Conservation (phyloP, 345 rosid genomes). For the Eucalyptus curtisii region DNA sequence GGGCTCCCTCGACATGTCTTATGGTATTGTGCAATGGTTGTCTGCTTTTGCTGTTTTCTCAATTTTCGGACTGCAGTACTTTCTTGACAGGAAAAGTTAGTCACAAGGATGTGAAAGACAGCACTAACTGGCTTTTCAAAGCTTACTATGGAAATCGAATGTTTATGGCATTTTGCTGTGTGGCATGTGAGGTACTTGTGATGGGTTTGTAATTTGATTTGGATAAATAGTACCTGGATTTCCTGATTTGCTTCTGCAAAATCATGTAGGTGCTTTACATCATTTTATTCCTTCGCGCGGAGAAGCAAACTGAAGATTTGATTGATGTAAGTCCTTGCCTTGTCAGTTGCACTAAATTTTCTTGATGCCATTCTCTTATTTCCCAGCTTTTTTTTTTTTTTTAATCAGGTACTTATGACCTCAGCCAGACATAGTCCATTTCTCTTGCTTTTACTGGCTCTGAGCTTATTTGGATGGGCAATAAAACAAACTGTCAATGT, state of each 20-base stretch:
- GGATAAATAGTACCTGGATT: neutral
- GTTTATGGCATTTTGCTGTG: slow-evolving; percentile 93
- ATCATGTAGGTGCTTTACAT: slow-evolving; percentile 72
- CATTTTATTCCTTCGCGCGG: slow-evolving; percentile 51
- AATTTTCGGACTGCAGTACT: slow-evolving; percentile 48
- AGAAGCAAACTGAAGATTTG: slow-evolving; percentile 48
- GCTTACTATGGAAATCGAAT: slow-evolving; percentile 87
- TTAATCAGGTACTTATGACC: slow-evolving; percentile 36
- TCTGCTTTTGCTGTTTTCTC: neutral
- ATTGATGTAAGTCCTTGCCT: slow-evolving; percentile 34
- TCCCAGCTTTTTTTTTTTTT: neutral
- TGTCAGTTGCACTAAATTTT: neutral
- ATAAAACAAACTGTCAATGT: slow-evolving; percentile 70
- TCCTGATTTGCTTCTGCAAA: neutral
- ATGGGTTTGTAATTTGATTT: neutral
- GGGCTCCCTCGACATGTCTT: neutral
- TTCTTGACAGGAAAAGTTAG: slow-evolving; percentile 79
- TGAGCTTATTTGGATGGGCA: slow-evolving; percentile 75
- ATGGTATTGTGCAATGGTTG: neutral
- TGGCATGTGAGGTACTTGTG: slow-evolving; percentile 74
- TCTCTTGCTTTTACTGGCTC: slow-evolving; percentile 36
- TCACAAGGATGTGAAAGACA: slow-evolving; percentile 94
- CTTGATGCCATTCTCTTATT: neutral
- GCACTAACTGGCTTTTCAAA: slow-evolving; percentile 84
- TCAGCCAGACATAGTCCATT: slow-evolving; percentile 29